Evolutionary conservation across 1,284 basidiomycete species (phyloP), one percentile per base, ranked within the genome.

Genomic region (Neotropicomus parvogracilis): DNA sequence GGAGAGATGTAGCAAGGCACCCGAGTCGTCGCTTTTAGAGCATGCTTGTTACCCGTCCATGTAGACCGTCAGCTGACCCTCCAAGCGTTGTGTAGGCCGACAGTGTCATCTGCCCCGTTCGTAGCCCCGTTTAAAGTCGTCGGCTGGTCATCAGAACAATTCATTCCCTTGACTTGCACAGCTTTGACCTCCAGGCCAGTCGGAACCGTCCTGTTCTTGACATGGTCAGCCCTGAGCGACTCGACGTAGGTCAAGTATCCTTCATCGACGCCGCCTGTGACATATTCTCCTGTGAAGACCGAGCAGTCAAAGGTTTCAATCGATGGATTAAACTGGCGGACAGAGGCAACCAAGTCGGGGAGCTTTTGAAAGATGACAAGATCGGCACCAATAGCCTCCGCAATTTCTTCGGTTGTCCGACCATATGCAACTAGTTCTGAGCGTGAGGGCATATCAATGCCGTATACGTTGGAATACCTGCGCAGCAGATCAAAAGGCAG

Each of bases 381-480:
- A 70, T 99, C 97, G 14, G 95, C 97, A 39, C 95, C 95, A 59
- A 99, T 98, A 46, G 83, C 81, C 20, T 75, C 64, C 4, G 93
- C 91, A 51, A 99, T 85, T 53, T 88, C 80, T 34, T 82, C 77
- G 17, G 81, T 82, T 40, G 84, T 83, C 46, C 93, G 84, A 38
- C 78, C 81, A 69, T 97, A 79, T 0, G 95, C 97, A 42, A 99
- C 95, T 29, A 99, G 87, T 68, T 99, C 97, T 32, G 76, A 71
- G 9, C 93, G 85, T 1, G 93, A 93, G 27, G 97, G 97, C 97
- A 99, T 99, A 74, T 99, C 97, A 65, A 99, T 99, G 28, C 97
- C 97, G 71, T 99, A 99, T 6, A 99, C 97, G 65, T 99, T 97
- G 10, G 92, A 88, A 69, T 85, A 83, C 37, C 92, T 91, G 44